Base-by-base conservation (phyloP, 108 stramenopile genomes). In the Fragilariopsis cylindrus region DNA sequence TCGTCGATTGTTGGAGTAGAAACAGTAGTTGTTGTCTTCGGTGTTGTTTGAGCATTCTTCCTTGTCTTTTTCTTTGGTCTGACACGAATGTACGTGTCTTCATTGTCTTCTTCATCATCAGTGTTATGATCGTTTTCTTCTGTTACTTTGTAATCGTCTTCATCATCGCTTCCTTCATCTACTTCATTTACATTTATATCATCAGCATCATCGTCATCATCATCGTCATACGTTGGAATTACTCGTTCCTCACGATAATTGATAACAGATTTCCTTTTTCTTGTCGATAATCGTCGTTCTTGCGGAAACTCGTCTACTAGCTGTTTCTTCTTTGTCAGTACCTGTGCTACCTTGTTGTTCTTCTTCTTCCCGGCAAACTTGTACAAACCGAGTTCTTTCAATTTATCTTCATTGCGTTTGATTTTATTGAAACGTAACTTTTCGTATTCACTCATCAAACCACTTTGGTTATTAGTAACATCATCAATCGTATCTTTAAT, bases 351-450 rank as follows among this genome's bases (percentile, higher is more conserved):
- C 30, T 30, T 30, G 30, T 30, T 30, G 30, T 30, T 30, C 62
- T 41, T 63, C 43, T 63, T 63, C 8, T 42, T 13, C 4, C 39
- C 43, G 13, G 43, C 46, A 3, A 44, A 45, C 16, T 45, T 11
- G 5, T 45, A 45, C 13, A 63, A 44, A 63, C 62, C 62, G 2
- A 63, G 62, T 45, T 63, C 62, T 45, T 43, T 63, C 62, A 63
- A 13, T 9, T 44, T 42, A 12, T 63, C 43, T 45, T 63, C 62
- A 44, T 63, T 63, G 9, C 62, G 62, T 40, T 45, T 44, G 43
- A 63, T 63, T 63, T 63, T 63, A n/a, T 63, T n/a, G 11, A 63
- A 40, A 4, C 62, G 40, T 40, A 63, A 15, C 16, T 45, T 63
- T 40, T 63, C 62, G 9, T 63, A 63, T n/a, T 63, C 46, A 40